Evolutionary conservation across 495 filamentous ascomycete species (phyloP), one percentile per base, ranked within the genome.

Genomic region (Collariella sp.): DNA sequence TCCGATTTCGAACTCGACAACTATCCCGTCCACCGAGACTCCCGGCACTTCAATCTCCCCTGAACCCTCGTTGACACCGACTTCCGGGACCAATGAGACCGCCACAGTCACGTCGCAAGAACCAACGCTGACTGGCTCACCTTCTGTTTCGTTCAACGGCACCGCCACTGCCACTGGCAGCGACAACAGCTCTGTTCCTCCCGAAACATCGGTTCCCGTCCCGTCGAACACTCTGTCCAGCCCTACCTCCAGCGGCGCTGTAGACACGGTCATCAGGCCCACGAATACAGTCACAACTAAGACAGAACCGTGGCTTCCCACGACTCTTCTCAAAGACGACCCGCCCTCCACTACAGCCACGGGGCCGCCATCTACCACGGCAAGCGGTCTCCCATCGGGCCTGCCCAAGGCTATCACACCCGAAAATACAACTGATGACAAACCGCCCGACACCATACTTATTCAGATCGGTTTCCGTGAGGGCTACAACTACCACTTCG

Each of bases 401-500:
- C 74, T 94, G 39, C 90, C 91, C 10, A 80, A 79, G 54, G 79
- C 87, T 24, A 93, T 97, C 56, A 76, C 80, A 19, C 89, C 91
- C 10, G 64, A 68, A 20, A 53, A 60, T 9, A 47, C 55, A 7
- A 12, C 36, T 12, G 44, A 34, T 1, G 41, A 62, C 18, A 65
- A 69, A 38, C 88, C 91, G 2, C 63, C 70, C 2, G 86, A 86
- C 60, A 80, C 79, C 1, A 67, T 55, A 18, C 65, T 89, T 58
- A 83, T 96, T 56, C 89, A 96, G 62, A 75, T 98, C 53, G 94
- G 88, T 12, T 95, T 96, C 76, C 71, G 80, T 23, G 83, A 82
- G 61, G 73, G 77, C 5, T 79, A 94, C 55, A 90, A 94, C 64
- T 98, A 93, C 67, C 68, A 72, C 6, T 95, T 91, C 63, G 87